Percentiles rank a stretch among this genome's conserved stretches.
Conservation (phyloP, 805 yeast species). For the Candida alai region DNA sequence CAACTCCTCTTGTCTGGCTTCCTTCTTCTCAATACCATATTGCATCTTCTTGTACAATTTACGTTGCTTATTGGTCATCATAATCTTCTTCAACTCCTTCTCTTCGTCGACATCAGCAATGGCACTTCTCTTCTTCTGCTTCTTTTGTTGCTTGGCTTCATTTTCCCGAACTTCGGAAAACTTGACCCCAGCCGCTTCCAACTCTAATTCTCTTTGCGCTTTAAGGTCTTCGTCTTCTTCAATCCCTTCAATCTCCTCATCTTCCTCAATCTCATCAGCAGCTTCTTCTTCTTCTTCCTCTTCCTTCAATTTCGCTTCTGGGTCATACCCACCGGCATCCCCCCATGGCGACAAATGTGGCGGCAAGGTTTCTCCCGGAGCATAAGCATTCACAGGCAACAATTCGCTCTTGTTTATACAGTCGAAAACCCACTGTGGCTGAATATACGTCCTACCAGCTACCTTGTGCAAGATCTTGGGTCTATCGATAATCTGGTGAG, state of each 20-base stretch:
- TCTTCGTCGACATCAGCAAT: constrained; percentile 56
- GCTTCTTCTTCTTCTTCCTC: constrained; percentile 48
- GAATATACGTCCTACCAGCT: constrained; percentile 89
- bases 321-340: constrained; percentile 87
- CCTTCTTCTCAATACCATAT: constrained; percentile 81
- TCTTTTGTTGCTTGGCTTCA: constrained; percentile 24
- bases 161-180: constrained; percentile 52
- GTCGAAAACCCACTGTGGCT: constrained; percentile 98
- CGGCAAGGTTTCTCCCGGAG: constrained; percentile 93
- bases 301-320: constrained; percentile 52
- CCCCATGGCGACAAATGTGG: constrained; percentile 99
- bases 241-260: constrained; percentile 46
- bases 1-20: constrained; percentile 65
- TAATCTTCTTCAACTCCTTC: constrained; percentile 86
- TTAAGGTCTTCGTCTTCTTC: constrained; percentile 57
- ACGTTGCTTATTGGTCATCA: constrained; percentile 97
- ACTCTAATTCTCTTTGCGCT: constrained; percentile 83
- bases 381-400: constrained; percentile 73
- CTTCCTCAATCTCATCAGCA: constrained; percentile 49
- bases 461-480: constrained; percentile 75
- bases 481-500: constrained; percentile 94
- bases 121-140: constrained; percentile 45
- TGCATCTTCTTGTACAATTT: constrained; percentile 93
- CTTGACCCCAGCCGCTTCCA: constrained; percentile 73
- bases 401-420: constrained; percentile 74